Evolutionary conservation across 2,329 filamentous ascomycete species (phyloP).

Genomic region (Beauveria pseudobassiana): DNA sequence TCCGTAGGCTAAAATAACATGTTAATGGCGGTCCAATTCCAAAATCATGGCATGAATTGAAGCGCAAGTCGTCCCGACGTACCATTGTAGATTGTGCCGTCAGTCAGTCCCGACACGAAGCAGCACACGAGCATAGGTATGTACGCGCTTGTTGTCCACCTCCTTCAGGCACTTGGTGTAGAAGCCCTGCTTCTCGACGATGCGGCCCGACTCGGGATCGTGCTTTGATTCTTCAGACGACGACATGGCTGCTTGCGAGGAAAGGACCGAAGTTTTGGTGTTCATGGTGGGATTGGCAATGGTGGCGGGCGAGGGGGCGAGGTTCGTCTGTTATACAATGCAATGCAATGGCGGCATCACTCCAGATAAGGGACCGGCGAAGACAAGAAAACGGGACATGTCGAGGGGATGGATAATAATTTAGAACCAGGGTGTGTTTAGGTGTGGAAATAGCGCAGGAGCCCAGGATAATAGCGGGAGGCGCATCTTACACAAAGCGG

Average conservation of each 20-base stretch:
- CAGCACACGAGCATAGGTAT: constrained; percentile 32
- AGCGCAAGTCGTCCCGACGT: neutral
- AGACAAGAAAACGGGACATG: constrained; percentile 1
- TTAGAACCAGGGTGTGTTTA: constrained; percentile 4
- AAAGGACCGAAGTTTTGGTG: neutral
- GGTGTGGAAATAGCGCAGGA: constrained; percentile 8
- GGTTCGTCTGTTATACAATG: constrained; percentile 5
- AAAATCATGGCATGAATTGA: neutral
- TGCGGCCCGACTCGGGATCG: constrained; percentile 14
- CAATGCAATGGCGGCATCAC: neutral
- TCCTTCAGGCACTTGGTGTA: constrained; percentile 10
- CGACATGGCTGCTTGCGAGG: constrained; percentile 2
- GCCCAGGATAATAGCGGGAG: constrained; percentile 8
- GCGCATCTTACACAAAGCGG: constrained; percentile 9
- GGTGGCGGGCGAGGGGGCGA: neutral
- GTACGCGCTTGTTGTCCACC: constrained; percentile 20
- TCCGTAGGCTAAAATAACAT: constrained; percentile 18
- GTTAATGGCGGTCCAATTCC: neutral
- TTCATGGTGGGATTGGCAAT: neutral
- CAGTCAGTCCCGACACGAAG: constrained; percentile 31
- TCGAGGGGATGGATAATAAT: constrained; percentile 3
- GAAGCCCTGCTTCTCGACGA: constrained; percentile 10
- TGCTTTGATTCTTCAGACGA: constrained; percentile 8
- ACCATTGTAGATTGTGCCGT: constrained; percentile 32
- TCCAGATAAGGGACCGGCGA: neutral